Evolutionary conservation across 2,329 filamentous ascomycete genomes (phyloP).

Genomic region (Amesomyces nigricolor): DNA sequence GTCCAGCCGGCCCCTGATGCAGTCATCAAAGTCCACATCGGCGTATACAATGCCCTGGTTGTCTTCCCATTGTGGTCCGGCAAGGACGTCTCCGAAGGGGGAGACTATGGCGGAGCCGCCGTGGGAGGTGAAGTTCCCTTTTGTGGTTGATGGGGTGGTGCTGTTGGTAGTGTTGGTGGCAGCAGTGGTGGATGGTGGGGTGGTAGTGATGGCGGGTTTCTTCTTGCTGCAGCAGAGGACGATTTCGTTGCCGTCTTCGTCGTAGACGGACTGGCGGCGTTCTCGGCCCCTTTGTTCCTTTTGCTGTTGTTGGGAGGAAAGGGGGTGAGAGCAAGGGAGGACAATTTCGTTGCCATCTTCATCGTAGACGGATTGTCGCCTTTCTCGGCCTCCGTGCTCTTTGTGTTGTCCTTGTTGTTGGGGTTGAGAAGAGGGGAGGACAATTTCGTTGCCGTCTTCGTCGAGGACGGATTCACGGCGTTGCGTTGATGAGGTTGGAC

Average conservation of each 20-base stretch:
- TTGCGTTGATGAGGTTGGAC: not conserved
- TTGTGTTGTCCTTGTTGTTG: constrained; percentile 18
- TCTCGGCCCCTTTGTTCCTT: too few species aligned
- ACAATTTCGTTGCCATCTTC: constrained; percentile 46
- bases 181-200: not conserved
- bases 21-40: constrained; percentile 84
- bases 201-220: not conserved
- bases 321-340: constrained; percentile 31
- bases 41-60: constrained; percentile 59
- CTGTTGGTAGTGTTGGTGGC: not conserved
- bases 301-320: constrained; percentile 23
- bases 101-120: constrained; percentile 80
- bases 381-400: too few species aligned
- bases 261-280: constrained; percentile 40
- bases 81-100: constrained; percentile 72
- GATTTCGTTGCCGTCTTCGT: constrained; percentile 47
- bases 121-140: constrained; percentile 53
- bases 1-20: constrained; percentile 73
- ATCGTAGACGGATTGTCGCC: constrained; percentile 42
- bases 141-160: constrained; percentile 23
- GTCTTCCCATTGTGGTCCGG: constrained; percentile 80
- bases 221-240: constrained; percentile 24
- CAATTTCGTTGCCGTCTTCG: constrained; percentile 45
- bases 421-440: constrained; percentile 32
- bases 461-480: constrained; percentile 39